Base-by-base conservation (phyloP, 2,329 filamentous ascomycete species). In the Fusarium equiseti region DNA sequence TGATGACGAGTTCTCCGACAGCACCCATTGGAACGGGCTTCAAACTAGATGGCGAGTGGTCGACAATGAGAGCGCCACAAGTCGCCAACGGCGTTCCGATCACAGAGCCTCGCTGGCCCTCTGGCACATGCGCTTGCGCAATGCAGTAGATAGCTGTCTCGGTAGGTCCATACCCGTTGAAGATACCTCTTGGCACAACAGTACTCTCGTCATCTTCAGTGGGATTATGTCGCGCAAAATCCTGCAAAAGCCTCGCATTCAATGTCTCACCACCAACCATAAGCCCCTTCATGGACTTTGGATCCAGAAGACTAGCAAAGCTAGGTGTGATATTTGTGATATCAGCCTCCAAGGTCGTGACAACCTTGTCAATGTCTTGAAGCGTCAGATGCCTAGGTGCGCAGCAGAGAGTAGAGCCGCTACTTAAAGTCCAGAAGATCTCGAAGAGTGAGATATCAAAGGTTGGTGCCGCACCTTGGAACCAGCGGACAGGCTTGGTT, bases 251-350 rank as follows among this genome's bases (percentile, higher is more conserved):
- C 1, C 46, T 56, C 13, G 66, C 18, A 12, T 53, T 69, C 22
- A 70, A 12, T 3, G 66, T 69, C n/a, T 69, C 66, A 8, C 66
- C 66, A 4, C 66, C 66, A 4, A 69, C 66, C 66, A 69, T 66
- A 2, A 69, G 18, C 2, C 66, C 66, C 1, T 10, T 42, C 3
- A 69, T 45, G 0, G 50, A 69, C 0, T 22, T 22, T 0, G 60
- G 60, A 3, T 70, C 66, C 1, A 69, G 4, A 3, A 69, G 46
- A 13, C 38, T 69, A 3, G 66, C 66, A 8, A 70, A 69, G 3
- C 60, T 66, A 0, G 66, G 66, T 0, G 66, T 69, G 11, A 69
- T 50, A 3, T 70, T 69, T 8, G 66, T 69, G 9, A 70, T 66
- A 7, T 69, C 54, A 2, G 66, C 60, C 8, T 66, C 3, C 0